Evolutionary conservation across 2,329 filamentous ascomycete genomes (phyloP).

Genomic region (Trichoderma simmonsii): DNA sequence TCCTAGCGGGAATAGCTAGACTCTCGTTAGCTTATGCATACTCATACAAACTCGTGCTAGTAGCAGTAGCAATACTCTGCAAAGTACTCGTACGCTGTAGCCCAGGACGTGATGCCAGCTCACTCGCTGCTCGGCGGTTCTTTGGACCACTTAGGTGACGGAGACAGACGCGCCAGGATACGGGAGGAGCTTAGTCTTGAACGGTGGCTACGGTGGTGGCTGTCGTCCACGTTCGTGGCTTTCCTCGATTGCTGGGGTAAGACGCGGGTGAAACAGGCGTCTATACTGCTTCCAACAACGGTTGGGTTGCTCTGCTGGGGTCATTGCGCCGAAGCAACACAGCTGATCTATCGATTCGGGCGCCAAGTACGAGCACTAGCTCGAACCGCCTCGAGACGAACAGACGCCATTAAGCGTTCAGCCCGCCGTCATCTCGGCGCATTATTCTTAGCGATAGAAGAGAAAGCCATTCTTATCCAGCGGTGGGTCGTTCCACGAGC

Average conservation of each 20-base stretch:
- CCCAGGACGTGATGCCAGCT: neutral
- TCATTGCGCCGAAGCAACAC: neutral
- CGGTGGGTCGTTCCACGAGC: neutral
- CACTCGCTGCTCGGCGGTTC: neutral
- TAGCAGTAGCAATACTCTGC: neutral
- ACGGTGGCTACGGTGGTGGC: neutral
- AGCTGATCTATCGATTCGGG: neutral
- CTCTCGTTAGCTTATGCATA: neutral
- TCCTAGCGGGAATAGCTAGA: neutral
- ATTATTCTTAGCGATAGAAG: neutral
- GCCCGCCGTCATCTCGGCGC: neutral
- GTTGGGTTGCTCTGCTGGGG: neutral
- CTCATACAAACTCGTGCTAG: neutral
- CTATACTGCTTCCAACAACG: neutral
- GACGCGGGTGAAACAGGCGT: neutral
- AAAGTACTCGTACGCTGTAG: neutral
- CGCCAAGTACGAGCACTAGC: neutral
- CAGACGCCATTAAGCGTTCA: slow-evolving; percentile 1
- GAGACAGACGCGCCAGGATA: slow-evolving; percentile 1
- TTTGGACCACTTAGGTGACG: neutral
- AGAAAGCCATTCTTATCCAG: neutral
- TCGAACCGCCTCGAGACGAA: neutral
- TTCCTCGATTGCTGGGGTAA: neutral
- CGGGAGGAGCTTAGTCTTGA: slow-evolving; percentile 6
- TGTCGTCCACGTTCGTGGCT: neutral